Conservation (phyloP, 75 land plant species). For the Selaginella tamariscina region DNA sequence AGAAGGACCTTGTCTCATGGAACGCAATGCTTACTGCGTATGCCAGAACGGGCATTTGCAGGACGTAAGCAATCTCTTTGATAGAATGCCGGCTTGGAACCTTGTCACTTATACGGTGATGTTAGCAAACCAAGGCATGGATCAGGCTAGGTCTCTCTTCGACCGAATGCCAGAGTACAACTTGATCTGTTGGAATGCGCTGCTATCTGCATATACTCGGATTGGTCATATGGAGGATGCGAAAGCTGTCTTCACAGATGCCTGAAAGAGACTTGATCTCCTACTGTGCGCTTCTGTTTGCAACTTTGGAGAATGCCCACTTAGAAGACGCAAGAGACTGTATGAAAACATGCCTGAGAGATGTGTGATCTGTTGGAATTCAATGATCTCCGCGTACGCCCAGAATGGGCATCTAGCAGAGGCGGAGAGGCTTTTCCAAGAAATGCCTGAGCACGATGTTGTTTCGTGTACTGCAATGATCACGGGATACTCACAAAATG, state of each 20-base stretch:
- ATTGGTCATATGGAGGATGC: background rate
- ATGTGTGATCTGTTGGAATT: background rate
- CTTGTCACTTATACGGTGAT: background rate
- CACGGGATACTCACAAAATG: background rate
- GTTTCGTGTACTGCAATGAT: background rate
- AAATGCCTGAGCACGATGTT: constrained; percentile 10
- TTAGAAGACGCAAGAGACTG: background rate
- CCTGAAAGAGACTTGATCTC: constrained; percentile 6
- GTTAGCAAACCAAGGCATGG: background rate
- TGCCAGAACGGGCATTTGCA: background rate
- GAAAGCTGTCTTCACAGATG: background rate
- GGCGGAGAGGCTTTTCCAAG: background rate
- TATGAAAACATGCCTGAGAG: background rate
- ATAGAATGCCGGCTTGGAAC: background rate
- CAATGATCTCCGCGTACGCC: background rate
- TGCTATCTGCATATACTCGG: background rate
- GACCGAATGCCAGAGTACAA: background rate
- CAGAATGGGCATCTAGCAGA: background rate
- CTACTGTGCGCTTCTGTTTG: background rate
- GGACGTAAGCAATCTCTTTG: background rate
- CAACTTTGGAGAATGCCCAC: background rate
- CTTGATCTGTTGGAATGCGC: background rate
- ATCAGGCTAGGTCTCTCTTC: background rate
- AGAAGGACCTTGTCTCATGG: background rate
- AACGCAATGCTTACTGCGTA: background rate